Evolutionary conservation across 345 rosid species (phyloP).

Genomic region (Euphorbia pulcherrima): DNA sequence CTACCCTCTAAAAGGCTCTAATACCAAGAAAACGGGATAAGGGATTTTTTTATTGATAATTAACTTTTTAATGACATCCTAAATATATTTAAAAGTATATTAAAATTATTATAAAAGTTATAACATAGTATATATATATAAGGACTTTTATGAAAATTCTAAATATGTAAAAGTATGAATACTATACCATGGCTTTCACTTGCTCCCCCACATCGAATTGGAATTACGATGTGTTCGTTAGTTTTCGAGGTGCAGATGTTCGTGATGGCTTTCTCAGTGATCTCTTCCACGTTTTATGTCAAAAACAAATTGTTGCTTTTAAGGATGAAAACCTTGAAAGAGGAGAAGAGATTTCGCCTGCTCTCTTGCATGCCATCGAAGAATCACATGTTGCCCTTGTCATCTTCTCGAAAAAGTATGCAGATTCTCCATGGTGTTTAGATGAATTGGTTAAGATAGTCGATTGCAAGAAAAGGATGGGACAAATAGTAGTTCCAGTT

Average conservation of each 20-base stretch:
- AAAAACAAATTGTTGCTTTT: background rate
- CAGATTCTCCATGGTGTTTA: no score
- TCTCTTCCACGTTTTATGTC: background rate
- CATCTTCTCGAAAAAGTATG: conserved; percentile 1
- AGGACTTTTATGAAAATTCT: no score
- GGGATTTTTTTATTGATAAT: no score
- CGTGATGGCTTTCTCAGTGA: background rate
- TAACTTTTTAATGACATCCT: no score
- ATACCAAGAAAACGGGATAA: no score
- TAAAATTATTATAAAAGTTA: no score
- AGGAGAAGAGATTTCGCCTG: conserved; percentile 1
- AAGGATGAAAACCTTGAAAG: no score
- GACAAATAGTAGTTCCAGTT: background rate
- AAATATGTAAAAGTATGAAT: no score
- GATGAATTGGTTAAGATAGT: conserved; percentile 3
- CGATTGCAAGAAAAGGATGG: background rate
- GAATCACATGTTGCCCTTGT: background rate
- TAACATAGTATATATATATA: no score
- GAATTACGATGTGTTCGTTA: conserved; percentile 5
- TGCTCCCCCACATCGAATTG: background rate
- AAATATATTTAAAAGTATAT: no score
- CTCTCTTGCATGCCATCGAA: background rate
- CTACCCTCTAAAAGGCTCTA: no score
- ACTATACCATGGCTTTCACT: no score
- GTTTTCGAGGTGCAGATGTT: conserved; percentile 4